Evolutionary conservation across 148 eudicot species (phyloP), one percentile per base, ranked within the genome.

Genomic region (Amaranthus palmeri): DNA sequence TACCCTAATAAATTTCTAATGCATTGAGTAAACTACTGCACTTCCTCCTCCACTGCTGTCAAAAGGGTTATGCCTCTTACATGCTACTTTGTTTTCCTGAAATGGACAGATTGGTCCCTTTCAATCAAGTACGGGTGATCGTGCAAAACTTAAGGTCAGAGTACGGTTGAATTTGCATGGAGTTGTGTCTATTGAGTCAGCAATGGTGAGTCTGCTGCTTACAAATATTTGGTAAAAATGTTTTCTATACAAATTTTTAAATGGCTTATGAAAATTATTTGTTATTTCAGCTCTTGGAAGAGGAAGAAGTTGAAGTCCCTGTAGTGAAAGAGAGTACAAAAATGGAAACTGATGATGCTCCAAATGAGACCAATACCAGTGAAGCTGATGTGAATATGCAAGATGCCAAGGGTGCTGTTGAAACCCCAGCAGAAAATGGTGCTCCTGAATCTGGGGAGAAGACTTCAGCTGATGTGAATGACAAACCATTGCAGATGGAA

Each of bases 221-320:
- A 46, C 51, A 6, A 47, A 42, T 42, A 43, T 46, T 46, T 41
- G n/a, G 40, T 56, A 55, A n/a, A 14, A 11, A 52, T 52, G 53
- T 18, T 10, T 53, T 61, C 60, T 71, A 12, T 57, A 52, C 13
- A 51, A 43, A 48, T 51, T 3, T 14, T 8, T 41, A 40, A 6
- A 48, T 49, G 17, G 6, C 46, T 70, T 18, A 47, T 46, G n/a
- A 15, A 41, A 10, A 7, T 52, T 40, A 40, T 71, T 46, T 45
- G 1, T 44, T 13, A 25, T 68, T 45, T 64, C 81, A 93, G 98
- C 92, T 93, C 55, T 77, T 91, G 64, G 97, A 95, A 76, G 98
- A 93, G 80, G 98, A 93, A 77, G 96, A 93, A 59, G 73, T 81
- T 67, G 96, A 91, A 70, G 84, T 93, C 63, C 91, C 93, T 66